Evolutionary conservation across 2,329 filamentous ascomycete species (phyloP), one percentile per base, ranked within the genome.

Genomic region (Leptographium galeiforme): DNA sequence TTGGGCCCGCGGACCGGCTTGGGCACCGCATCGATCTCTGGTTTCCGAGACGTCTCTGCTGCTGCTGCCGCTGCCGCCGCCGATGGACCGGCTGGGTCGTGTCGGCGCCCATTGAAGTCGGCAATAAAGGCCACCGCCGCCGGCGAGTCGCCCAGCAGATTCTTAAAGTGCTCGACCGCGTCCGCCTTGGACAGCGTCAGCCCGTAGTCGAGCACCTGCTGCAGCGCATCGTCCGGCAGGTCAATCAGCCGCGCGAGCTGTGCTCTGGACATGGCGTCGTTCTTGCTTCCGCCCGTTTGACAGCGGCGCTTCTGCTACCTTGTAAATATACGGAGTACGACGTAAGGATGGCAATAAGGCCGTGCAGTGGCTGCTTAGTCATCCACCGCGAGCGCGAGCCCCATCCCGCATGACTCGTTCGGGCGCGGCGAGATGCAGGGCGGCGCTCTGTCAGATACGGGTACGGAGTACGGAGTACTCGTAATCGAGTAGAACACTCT

Each of bases 141-240:
- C 1, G 89, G 80, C 8, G 87, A 89, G 66, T 95, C 89, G 50
- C 91, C 93, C 0, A 98, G 78, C 52, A 98, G 73, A 63, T 93
- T 89, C 66, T 83, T 85, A 57, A 98, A 84, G 67, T 97, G 89
- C 44, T 89, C 83, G 50, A 82, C 89, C 14, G 88, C 87, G 58
- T 85, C 86, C 51, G 81, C 70, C 63, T 85, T 89, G 19, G 89
- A 82, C 10, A 97, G 76, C 0, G 82, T 85, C 39, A 80, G 73
- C 2, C 87, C 82, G 66, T 96, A 96, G 48, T 87, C 81, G 59
- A 97, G 75, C 45, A 96, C 78, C 64, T 97, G 88, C 63, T 82
- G 80, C 36, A 97, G 74, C 43, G 91, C 89, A 13, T 87, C 82
- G 39, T 95, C 82, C 39, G 95, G 89, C 12, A 97, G 74, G 8